A percentile compares a stretch with the other conserved stretches of the same genome.
phyloP scores from a whole-genome alignment of 1,284 basidiomycete genomes.

The Irpex sp. region DNA sequence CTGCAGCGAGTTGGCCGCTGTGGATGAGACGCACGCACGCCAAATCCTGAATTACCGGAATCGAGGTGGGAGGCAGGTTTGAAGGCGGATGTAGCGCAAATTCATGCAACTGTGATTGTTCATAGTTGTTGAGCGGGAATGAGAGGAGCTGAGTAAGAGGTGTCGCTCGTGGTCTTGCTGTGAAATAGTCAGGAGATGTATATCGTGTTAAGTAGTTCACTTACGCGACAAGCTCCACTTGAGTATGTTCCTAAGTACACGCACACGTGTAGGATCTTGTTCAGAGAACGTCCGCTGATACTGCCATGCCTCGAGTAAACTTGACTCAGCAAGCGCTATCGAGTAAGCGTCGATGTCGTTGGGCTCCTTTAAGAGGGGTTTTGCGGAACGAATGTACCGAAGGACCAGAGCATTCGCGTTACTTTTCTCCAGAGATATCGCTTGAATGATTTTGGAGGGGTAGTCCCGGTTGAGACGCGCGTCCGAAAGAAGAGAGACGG shows the following conservation, averaged over 20 bases:
- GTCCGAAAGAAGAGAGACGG: constrained; percentile 66
- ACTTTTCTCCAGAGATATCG: constrained; percentile 46
- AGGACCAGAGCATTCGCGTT: constrained; percentile 51
- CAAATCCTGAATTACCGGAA: constrained; percentile 72
- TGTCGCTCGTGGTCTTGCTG: constrained; percentile 53
- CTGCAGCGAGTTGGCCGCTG: constrained; percentile 64
- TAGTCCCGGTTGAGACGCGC: constrained; percentile 68
- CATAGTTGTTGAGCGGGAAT: constrained; percentile 57
- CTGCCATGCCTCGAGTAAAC: constrained; percentile 64
- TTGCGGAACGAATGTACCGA: constrained; percentile 63
- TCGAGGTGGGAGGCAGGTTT: constrained; percentile 39
- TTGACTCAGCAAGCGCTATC: constrained; percentile 57
- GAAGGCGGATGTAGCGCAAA: constrained; percentile 55
- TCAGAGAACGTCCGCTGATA: constrained; percentile 67
- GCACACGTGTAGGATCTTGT: constrained; percentile 40
- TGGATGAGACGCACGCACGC: constrained; percentile 76
- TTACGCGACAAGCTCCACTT: constrained; percentile 64
- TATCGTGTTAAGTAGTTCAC: constrained; percentile 24
- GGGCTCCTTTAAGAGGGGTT: constrained; percentile 59
- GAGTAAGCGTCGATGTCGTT: constrained; percentile 63
- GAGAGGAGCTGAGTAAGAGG: constrained; percentile 56
- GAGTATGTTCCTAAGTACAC: constrained; percentile 55
- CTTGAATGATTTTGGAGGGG: constrained; percentile 67
- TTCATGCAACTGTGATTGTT: constrained; percentile 49
- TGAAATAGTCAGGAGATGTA: constrained; percentile 4